Percentiles rank a stretch among this genome's conserved stretches.
These are phyloP conservation scores for Obba rivulosa DNA, from an alignment of 768 basidiomycete species.

Conservation along the genomic window DNA sequence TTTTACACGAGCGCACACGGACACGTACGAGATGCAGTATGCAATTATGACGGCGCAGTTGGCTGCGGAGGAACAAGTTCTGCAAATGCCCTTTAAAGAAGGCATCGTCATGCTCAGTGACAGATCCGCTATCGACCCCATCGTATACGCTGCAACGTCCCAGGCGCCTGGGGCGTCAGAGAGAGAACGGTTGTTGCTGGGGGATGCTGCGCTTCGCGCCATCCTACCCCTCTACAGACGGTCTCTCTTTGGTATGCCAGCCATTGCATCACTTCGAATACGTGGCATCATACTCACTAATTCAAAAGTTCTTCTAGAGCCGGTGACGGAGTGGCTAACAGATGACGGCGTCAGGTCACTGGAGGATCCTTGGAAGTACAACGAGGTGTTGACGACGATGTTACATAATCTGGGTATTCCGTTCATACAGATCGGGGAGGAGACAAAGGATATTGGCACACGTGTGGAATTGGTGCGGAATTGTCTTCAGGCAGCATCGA, in stretches of 20 bases:
- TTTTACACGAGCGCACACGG: conserved; percentile 47
- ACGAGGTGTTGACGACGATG: neutral
- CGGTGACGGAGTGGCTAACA: conserved; percentile 52
- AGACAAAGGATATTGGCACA: conserved; percentile 33
- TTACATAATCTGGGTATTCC: conserved; percentile 38
- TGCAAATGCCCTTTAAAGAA: conserved; percentile 8
- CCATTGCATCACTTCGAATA: too few relatives aligned
- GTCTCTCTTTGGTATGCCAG: conserved; percentile 34
- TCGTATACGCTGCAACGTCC: conserved; percentile 52
- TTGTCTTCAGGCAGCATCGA: too few relatives aligned
- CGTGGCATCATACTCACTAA: neutral
- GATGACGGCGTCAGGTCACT: conserved; percentile 60
- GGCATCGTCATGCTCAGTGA: conserved; percentile 46
- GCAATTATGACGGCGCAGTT: conserved; percentile 58
- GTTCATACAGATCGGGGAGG: conserved; percentile 41
- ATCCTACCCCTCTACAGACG: conserved; percentile 37
- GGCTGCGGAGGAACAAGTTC: conserved; percentile 32
- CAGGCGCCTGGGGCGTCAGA: conserved; percentile 35
- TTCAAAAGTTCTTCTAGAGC: conserved; percentile 40
- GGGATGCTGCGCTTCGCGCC: conserved; percentile 33
- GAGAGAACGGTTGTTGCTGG: conserved; percentile 30
- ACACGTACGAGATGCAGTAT: conserved; percentile 52
- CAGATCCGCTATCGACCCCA: conserved; percentile 58
- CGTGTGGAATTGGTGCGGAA: conserved; percentile 12
- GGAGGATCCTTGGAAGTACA: conserved; percentile 35